Base-by-base conservation (phyloP, 2,329 filamentous ascomycete species). In the Claviceps sp. region DNA sequence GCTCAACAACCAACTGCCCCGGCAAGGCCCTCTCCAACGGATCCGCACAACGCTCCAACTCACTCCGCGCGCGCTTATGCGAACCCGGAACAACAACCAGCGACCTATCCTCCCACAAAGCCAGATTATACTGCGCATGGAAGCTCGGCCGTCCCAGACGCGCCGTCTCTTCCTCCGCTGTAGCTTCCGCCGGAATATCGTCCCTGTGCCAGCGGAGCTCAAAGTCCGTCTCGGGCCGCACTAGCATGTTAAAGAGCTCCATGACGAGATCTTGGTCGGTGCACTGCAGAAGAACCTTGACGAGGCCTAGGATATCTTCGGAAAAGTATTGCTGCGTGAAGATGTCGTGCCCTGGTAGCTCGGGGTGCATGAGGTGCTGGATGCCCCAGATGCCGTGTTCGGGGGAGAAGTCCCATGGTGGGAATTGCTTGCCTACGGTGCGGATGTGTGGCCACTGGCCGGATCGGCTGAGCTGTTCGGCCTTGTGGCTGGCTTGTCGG, bases 61-160 rank as follows among this genome's bases (percentile, higher is more conserved):
- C 75, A 1, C 87, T 95, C 45, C 88, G 71, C 37, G 85, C 77
- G 6, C 88, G 78, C 30, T 64, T 68, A 65, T 95, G 89, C 5
- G 82, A 86, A 0, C 85, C 86, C 0, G 88, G 88, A 0, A 95
- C 78, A 0, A 93, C 81, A 7, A 95, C 70, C 6, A 95, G 69
- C 47, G 80, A 84, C 14, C 76, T 72, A 63, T 95, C 89, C 38
- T 84, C 79, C 63, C 81, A 89, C 7, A 95, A 72, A 7, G 88
- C 84, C 44, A 95, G 73, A 65, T 95, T 95, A 78, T 88, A 95
- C 70, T 95, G 89, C 40, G 88, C 84, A 60, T 93, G 88, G 60
- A 77, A 81, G 52, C 83, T 81, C 0, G 81, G 77, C 55, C 77
- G 70, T 1, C 65, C 62, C 50, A 94, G 69, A 30, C 84, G 70